A percentile compares a stretch with the other conserved stretches of the same genome.
Conservation (phyloP, 2,329 filamentous ascomycete genomes). For the Beauveria pseudobassiana region DNA sequence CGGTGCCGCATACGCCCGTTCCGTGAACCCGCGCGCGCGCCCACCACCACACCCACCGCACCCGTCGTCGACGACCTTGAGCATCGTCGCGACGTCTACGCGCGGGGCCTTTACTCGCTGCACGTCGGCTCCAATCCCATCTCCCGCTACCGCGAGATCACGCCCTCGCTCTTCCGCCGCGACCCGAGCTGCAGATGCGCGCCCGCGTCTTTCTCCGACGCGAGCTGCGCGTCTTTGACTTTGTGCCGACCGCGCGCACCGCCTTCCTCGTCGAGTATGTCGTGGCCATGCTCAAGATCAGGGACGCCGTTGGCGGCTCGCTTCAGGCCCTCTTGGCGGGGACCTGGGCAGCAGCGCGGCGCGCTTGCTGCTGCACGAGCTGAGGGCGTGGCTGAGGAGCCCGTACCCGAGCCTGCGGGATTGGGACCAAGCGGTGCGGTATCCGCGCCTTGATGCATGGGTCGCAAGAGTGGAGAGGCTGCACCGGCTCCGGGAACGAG, state of each 20-base stretch:
- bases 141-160: slow-evolving; percentile 70
- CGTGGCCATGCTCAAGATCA: slow-evolving; percentile 71
- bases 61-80: slow-evolving; percentile 30
- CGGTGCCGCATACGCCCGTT: background rate
- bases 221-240: slow-evolving; percentile 77
- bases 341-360: slow-evolving; percentile 71
- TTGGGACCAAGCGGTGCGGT: slow-evolving; percentile 79
- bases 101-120: slow-evolving; percentile 62
- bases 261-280: slow-evolving; percentile 86
- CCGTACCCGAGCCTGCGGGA: slow-evolving; percentile 63
- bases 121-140: slow-evolving; percentile 75
- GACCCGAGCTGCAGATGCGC: slow-evolving; percentile 63
- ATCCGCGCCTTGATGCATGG: slow-evolving; percentile 27
- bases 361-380: slow-evolving; percentile 73
- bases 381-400: slow-evolving; percentile 75
- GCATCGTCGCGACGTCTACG: slow-evolving; percentile 61
- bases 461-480: too few relatives aligned
- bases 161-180: slow-evolving; percentile 54
- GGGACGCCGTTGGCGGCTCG: slow-evolving; percentile 55
- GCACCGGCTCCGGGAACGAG: background rate
- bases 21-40: too few relatives aligned
- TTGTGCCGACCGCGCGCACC: slow-evolving; percentile 43
- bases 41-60: too few relatives aligned
- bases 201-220: slow-evolving; percentile 76
- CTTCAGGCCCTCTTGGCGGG: slow-evolving; percentile 48